A percentile compares a stretch with the other conserved stretches of the same genome.
These are phyloP conservation scores for Zea mays DNA, from an alignment of 176 grass and related monocot species.

Conservation along the genomic window DNA sequence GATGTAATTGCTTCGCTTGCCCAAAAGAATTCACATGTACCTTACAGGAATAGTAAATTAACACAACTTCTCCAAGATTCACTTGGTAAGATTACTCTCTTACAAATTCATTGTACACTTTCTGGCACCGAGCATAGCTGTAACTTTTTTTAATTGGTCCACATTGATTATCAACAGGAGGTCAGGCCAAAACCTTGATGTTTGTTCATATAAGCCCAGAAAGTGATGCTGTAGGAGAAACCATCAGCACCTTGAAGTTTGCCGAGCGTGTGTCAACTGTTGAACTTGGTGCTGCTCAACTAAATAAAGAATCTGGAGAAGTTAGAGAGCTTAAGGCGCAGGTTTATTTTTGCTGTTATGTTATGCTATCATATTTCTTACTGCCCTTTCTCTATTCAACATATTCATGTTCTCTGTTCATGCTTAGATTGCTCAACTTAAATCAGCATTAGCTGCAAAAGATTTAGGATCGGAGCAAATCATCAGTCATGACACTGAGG, in stretches of 20 bases:
- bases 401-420: slow-evolving; percentile 31
- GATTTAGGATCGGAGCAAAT: slow-evolving; percentile 64
- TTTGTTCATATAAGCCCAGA: slow-evolving; percentile 99
- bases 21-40: slow-evolving; percentile 84
- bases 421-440: slow-evolving; percentile 72
- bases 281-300: slow-evolving; percentile 90
- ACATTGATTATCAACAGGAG: slow-evolving; percentile 54
- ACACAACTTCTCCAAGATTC: slow-evolving; percentile 99
- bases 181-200: slow-evolving; percentile 99
- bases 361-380: slow-evolving; percentile 29
- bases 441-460: slow-evolving; percentile 79
- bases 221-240: slow-evolving; percentile 88
- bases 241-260: slow-evolving; percentile 97
- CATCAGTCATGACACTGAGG: slow-evolving; percentile 47
- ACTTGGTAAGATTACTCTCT: slow-evolving; percentile 67
- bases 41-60: slow-evolving; percentile 98
- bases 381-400: slow-evolving; percentile 32
- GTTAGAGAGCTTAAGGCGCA: slow-evolving; percentile 89
- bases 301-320: slow-evolving; percentile 96
- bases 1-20: slow-evolving; percentile 96
- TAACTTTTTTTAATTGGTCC: slow-evolving; percentile 14
- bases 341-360: slow-evolving; percentile 48
- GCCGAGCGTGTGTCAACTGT: slow-evolving; percentile 95
- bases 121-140: slow-evolving; percentile 19
- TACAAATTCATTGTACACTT: slow-evolving; percentile 26